phyloP scores from a whole-genome alignment of 2,329 filamentous ascomycete species.

The Ophiostoma montium region DNA sequence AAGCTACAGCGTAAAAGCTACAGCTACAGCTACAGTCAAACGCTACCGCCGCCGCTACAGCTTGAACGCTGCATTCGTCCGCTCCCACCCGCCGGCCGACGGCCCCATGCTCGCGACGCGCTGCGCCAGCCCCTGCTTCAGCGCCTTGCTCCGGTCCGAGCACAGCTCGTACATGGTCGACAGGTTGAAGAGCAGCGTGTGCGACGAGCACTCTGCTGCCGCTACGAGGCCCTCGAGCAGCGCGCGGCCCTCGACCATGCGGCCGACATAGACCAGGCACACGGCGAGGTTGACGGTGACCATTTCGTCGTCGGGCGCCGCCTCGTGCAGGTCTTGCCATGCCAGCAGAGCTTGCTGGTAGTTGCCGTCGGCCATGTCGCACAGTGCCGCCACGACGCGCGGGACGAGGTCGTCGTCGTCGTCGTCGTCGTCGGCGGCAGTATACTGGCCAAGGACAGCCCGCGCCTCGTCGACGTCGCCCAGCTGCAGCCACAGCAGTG shows the following conservation, averaged over 20 bases:
- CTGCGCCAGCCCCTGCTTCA: slow-evolving; percentile 61
- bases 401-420: slow-evolving; percentile 26
- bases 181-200: slow-evolving; percentile 76
- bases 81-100: slow-evolving; percentile 51
- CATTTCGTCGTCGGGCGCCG: slow-evolving; percentile 45
- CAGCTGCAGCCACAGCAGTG: slow-evolving; percentile 62
- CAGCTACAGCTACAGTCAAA: neutral
- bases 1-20: too few relatives aligned
- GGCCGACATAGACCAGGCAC: slow-evolving; percentile 67
- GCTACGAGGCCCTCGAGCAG: slow-evolving; percentile 54
- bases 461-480: slow-evolving; percentile 62
- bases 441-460: slow-evolving; percentile 26
- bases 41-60: slow-evolving; percentile 28
- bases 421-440: slow-evolving; percentile 3
- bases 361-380: slow-evolving; percentile 64
- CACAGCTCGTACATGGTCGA: slow-evolving; percentile 86
- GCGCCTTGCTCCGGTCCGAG: slow-evolving; percentile 55
- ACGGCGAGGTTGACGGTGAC: slow-evolving; percentile 72
- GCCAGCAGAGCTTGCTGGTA: slow-evolving; percentile 48
- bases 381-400: slow-evolving; percentile 49
- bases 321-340: slow-evolving; percentile 40
- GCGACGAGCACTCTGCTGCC: slow-evolving; percentile 50
- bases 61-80: slow-evolving; percentile 62
- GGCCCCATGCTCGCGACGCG: slow-evolving; percentile 47
- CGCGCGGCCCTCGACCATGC: slow-evolving; percentile 54